phyloP scores from a whole-genome alignment of 2,329 filamentous ascomycete genomes.

The Alternaria ventricosa region DNA sequence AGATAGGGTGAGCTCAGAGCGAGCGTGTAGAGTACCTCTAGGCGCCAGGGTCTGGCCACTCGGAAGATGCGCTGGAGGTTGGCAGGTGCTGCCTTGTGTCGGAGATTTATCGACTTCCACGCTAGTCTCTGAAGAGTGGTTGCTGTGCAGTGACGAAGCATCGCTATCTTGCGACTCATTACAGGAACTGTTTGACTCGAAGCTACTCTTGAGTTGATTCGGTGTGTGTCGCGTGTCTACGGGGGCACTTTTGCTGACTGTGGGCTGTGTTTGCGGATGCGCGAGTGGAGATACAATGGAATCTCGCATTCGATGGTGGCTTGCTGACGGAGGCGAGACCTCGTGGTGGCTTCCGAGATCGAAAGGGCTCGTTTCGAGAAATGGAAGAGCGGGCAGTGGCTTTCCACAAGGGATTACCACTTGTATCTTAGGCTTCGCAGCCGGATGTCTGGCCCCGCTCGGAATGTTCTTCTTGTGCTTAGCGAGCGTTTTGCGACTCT shows the following conservation, averaged over 20 bases:
- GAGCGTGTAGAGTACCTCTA: slow-evolving; percentile 35
- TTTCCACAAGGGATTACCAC: slow-evolving; percentile 46
- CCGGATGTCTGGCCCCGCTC: slow-evolving; percentile 24
- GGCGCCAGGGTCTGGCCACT: slow-evolving; percentile 23
- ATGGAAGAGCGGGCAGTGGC: slow-evolving; percentile 39
- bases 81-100: slow-evolving; percentile 20
- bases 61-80: slow-evolving; percentile 25
- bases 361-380: slow-evolving; percentile 33
- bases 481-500: slow-evolving; percentile 11
- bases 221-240: slow-evolving; percentile 3
- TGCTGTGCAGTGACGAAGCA: slow-evolving; percentile 49
- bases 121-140: slow-evolving; percentile 49
- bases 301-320: slow-evolving; percentile 28
- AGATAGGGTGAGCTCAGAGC: slow-evolving; percentile 4
- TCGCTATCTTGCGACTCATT: slow-evolving; percentile 47
- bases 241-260: slow-evolving; percentile 14
- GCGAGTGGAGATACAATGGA: slow-evolving; percentile 43
- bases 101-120: slow-evolving; percentile 37
- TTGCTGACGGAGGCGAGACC: slow-evolving; percentile 44
- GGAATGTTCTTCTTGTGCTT: slow-evolving; percentile 13
- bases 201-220: slow-evolving; percentile 18
- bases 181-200: slow-evolving; percentile 40
- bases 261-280: slow-evolving; percentile 21
- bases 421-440: slow-evolving; percentile 43
- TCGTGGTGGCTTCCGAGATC: slow-evolving; percentile 27